phyloP scores from a whole-genome alignment of 2,329 filamentous ascomycete genomes.

The Furcasterigmium sp. region DNA sequence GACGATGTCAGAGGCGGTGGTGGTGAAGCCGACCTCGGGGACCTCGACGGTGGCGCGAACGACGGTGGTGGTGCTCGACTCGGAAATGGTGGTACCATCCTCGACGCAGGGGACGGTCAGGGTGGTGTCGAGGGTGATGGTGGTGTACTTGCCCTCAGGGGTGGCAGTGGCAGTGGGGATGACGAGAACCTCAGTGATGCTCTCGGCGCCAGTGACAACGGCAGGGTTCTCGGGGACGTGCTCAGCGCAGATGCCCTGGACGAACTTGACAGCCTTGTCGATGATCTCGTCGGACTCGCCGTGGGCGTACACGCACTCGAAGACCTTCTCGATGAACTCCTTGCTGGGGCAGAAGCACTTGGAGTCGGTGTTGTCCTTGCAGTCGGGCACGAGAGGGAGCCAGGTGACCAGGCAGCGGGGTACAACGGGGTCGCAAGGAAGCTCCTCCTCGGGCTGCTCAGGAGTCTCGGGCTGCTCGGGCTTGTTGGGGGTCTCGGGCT shows the following conservation, averaged over 20 bases:
- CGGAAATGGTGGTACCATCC: constrained; percentile 39
- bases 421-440: constrained; percentile 64
- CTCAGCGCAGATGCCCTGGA: constrained; percentile 84
- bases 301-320: constrained; percentile 75
- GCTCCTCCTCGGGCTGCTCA: constrained; percentile 26
- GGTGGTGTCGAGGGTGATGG: constrained; percentile 40
- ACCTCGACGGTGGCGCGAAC: constrained; percentile 48
- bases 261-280: constrained; percentile 69
- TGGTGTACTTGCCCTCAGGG: constrained; percentile 45
- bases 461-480: constrained; percentile 5
- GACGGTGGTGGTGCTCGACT: constrained; percentile 39
- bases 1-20: constrained; percentile 15
- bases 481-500: constrained; percentile 11
- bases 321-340: constrained; percentile 73
- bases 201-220: constrained; percentile 71
- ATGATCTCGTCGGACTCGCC: constrained; percentile 62
- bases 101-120: constrained; percentile 47
- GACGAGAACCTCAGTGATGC: constrained; percentile 56
- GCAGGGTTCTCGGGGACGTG: constrained; percentile 74
- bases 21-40: constrained; percentile 47
- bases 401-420: constrained; percentile 91
- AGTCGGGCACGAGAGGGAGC: constrained; percentile 62
- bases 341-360: constrained; percentile 82
- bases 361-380: constrained; percentile 77
- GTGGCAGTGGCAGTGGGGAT: constrained; percentile 42